phyloP scores from a whole-genome alignment of 2,329 filamentous ascomycete genomes.

The Atkinsonella texensis region DNA sequence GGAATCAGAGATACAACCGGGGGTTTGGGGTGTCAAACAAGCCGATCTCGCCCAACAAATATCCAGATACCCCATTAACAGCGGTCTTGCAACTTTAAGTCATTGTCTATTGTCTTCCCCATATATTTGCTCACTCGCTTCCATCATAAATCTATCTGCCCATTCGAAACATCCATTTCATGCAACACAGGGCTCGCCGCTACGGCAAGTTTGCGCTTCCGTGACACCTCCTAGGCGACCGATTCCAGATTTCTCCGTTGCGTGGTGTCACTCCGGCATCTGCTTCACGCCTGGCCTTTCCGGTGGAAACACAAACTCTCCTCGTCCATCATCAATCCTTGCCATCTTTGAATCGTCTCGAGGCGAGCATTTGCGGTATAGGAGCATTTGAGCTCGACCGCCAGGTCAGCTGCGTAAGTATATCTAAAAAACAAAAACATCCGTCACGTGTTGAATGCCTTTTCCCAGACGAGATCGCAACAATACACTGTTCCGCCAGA shows the following conservation, averaged over 20 bases:
- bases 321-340: not conserved
- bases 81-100: not conserved
- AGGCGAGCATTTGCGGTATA: not conserved
- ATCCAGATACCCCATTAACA: not conserved
- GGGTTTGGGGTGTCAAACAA: not conserved
- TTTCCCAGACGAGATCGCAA: too few relatives aligned
- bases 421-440: not conserved
- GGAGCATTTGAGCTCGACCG: not conserved
- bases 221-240: conserved; percentile 1
- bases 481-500: too few relatives aligned
- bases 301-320: not conserved
- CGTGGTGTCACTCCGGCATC: not conserved
- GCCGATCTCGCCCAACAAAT: not conserved
- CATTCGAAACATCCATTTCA: not conserved
- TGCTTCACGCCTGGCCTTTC: not conserved
- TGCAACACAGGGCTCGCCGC: not conserved
- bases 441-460: too few relatives aligned
- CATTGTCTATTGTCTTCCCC: not conserved
- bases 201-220: not conserved
- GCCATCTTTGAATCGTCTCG: not conserved
- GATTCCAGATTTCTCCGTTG: not conserved
- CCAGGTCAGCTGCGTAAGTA: not conserved
- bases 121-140: not conserved
- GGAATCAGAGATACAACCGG: not conserved
- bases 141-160: not conserved